Evolutionary conservation across 2,329 filamentous ascomycete genomes (phyloP).

Genomic region (Stagonosporopsis chrysanthemi): DNA sequence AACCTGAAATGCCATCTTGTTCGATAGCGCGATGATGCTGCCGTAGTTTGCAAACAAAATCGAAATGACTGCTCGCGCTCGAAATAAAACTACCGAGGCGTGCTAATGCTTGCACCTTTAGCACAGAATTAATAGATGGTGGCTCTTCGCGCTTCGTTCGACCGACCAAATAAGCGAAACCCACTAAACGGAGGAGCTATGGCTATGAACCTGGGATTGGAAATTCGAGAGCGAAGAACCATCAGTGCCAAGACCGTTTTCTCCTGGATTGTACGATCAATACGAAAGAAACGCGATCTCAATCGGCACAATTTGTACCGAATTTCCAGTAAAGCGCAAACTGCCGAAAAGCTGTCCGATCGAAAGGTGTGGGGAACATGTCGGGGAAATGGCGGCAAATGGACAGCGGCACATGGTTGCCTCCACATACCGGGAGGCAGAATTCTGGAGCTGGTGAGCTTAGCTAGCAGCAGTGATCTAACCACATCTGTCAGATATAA

Average conservation of each 20-base stretch:
- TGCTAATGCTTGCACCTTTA: background rate
- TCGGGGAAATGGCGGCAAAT: background rate
- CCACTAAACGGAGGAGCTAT: background rate
- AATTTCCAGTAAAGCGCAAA: background rate
- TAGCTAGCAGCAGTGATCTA: background rate
- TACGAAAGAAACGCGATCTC: background rate
- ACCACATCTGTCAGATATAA: background rate
- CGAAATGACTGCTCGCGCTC: background rate
- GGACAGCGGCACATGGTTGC: too few species aligned
- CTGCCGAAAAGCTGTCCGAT: slow-evolving; percentile 2
- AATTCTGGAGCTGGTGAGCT: slow-evolving; percentile 1
- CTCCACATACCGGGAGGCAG: too few species aligned
- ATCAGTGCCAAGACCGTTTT: background rate
- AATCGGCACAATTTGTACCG: slow-evolving; percentile 11
- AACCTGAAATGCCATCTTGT: slow-evolving; percentile 35
- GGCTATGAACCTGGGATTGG: background rate
- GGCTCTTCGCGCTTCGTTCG: background rate
- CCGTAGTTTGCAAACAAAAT: background rate
- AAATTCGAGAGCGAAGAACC: background rate
- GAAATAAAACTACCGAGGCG: background rate
- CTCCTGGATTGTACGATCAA: background rate
- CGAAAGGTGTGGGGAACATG: slow-evolving; percentile 1
- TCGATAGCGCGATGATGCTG: background rate
- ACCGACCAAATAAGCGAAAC: background rate
- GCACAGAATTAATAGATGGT: background rate